Evolutionary conservation across 2,329 filamentous ascomycete species (phyloP).

Genomic region (Monosporascus cannonballus): DNA sequence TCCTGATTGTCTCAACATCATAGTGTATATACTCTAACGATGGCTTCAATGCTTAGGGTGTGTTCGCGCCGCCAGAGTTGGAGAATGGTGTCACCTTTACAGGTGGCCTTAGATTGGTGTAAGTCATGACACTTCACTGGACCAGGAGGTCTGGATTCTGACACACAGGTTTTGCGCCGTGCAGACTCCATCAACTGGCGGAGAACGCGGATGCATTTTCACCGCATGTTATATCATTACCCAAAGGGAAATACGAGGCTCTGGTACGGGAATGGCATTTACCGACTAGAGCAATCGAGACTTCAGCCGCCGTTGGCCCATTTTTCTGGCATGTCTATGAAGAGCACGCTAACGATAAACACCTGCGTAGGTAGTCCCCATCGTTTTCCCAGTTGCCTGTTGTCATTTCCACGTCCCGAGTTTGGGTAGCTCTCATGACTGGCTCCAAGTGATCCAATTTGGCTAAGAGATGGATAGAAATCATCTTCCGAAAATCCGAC

Average conservation of each 20-base stretch:
- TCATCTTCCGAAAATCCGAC: conserved; percentile 30
- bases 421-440: background rate
- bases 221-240: conserved; percentile 19
- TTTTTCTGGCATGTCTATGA: conserved; percentile 29
- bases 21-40: background rate
- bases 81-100: background rate
- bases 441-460: background rate
- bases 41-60: conserved; percentile 1
- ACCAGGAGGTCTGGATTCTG: background rate
- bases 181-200: conserved; percentile 16
- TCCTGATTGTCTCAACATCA: background rate
- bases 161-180: background rate
- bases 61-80: conserved; percentile 5
- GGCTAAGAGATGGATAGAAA: conserved; percentile 10
- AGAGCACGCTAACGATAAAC: conserved; percentile 15
- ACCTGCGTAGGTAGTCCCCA: conserved; percentile 18
- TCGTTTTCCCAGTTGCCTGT: background rate
- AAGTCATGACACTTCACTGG: background rate
- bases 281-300: conserved; percentile 22
- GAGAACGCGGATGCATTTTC: conserved; percentile 21
- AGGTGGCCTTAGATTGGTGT: conserved; percentile 10
- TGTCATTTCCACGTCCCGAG: no score
- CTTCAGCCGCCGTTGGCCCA: conserved; percentile 24
- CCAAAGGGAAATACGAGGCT: conserved; percentile 13
- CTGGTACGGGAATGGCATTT: conserved; percentile 23